Conservation (phyloP, 768 basidiomycete species). For the Rhodocollybia butyracea region DNA sequence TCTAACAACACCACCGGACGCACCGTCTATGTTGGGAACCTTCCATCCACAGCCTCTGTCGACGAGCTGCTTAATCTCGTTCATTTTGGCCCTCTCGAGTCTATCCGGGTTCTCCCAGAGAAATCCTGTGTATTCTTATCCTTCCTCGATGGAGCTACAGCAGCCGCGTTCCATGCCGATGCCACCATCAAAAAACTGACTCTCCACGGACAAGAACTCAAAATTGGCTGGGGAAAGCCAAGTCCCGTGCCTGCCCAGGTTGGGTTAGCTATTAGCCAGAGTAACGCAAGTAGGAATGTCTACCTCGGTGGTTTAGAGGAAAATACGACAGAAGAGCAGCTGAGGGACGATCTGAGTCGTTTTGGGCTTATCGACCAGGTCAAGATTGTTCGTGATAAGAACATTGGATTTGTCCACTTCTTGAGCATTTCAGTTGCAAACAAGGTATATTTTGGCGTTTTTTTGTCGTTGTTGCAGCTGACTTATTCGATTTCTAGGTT, state of each 20-base stretch:
- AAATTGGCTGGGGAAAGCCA: constrained; percentile 98
- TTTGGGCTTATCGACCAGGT: constrained; percentile 99
- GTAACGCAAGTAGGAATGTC: constrained; percentile 93
- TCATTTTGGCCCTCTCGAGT: constrained; percentile 95
- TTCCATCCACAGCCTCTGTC: constrained; percentile 92
- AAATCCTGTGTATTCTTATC: constrained; percentile 98
- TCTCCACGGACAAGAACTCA: constrained; percentile 93
- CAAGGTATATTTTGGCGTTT: constrained; percentile 59
- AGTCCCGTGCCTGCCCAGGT: constrained; percentile 85
- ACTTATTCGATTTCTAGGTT: constrained; percentile 48
- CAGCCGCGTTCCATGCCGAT: constrained; percentile 96
- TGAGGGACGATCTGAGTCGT: constrained; percentile 86
- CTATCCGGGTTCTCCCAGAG: constrained; percentile 90
- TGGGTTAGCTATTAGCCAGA: constrained; percentile 83
- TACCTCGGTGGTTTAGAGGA: constrained; percentile 95
- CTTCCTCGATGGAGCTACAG: constrained; percentile 90
- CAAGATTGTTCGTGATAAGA: constrained; percentile 99
- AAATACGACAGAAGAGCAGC: constrained; percentile 83
- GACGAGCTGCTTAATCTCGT: constrained; percentile 98
- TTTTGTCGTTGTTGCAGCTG: background rate
- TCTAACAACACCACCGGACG: constrained; percentile 72
- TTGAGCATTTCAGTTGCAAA: constrained; percentile 91
- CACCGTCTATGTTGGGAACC: constrained; percentile 96
- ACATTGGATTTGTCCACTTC: constrained; percentile 99
- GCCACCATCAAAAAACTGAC: constrained; percentile 92